Percentiles rank a stretch among this genome's conserved stretches.
Evolutionary conservation across 2,329 filamentous ascomycete genomes (phyloP).

Genomic region (Epichloe gansuensis): DNA sequence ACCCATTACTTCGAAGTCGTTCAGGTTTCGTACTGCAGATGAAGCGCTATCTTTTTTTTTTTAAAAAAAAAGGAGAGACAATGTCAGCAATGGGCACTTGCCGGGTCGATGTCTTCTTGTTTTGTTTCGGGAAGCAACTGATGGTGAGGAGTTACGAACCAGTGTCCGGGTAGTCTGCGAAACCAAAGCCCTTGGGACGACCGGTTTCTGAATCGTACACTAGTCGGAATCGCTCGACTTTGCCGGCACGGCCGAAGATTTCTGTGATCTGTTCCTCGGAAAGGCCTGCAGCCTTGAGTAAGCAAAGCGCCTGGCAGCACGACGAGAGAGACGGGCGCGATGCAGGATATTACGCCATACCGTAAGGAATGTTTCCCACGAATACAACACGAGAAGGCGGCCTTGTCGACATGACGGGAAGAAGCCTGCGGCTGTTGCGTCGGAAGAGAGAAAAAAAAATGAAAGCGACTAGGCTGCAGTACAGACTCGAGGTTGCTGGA

Average conservation of each 20-base stretch:
- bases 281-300: conserved; percentile 47
- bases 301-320: conserved; percentile 6
- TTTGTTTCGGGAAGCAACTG: background rate
- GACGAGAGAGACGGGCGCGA: background rate
- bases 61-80: background rate
- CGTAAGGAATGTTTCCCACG: conserved; percentile 77
- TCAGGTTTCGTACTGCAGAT: conserved; percentile 87
- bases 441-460: background rate
- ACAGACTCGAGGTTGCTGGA: background rate
- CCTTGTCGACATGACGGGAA: conserved; percentile 49
- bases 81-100: conserved; percentile 6
- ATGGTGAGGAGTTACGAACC: conserved; percentile 36
- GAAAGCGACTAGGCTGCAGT: background rate
- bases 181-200: conserved; percentile 90
- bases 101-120: background rate
- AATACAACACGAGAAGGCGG: conserved; percentile 70
- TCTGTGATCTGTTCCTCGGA: conserved; percentile 94
- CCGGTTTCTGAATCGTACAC: conserved; percentile 95
- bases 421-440: background rate
- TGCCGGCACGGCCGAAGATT: conserved; percentile 80
- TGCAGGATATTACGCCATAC: conserved; percentile 26
- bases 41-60: conserved; percentile 55
- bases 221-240: conserved; percentile 81
- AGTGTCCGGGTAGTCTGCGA: conserved; percentile 87
- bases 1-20: conserved; percentile 91